Percentiles rank a stretch among this genome's conserved stretches.
phyloP scores from a whole-genome alignment of 2,329 filamentous ascomycete genomes.

The Pseudocercospora eumusae region DNA sequence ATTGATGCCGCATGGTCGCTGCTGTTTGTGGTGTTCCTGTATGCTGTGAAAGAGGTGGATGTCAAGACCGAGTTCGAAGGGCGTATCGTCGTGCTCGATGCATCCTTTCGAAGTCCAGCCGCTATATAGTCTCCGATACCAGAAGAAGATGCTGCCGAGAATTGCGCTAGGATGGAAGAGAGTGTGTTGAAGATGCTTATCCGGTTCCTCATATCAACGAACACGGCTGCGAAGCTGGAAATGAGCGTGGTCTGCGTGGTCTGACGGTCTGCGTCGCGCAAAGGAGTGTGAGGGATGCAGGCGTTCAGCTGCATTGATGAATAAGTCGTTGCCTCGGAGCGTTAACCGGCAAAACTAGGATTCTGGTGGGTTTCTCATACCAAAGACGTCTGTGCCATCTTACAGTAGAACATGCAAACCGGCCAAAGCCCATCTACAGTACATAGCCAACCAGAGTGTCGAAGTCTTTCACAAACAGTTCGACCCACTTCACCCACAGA shows the following conservation, averaged over 20 bases:
- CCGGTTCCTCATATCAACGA: neutral
- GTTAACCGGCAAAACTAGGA: too few relatives aligned
- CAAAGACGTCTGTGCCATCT: too few relatives aligned
- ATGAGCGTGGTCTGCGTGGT: neutral
- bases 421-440: too few relatives aligned
- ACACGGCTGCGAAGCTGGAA: neutral
- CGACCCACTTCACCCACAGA: too few relatives aligned
- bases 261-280: neutral
- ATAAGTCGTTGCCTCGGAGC: too few relatives aligned
- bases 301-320: neutral
- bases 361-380: too few relatives aligned
- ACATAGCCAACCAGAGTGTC: too few relatives aligned
- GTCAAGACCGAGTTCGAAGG: neutral
- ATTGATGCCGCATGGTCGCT: neutral
- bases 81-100: neutral
- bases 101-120: conserved; percentile 10
- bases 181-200: neutral
- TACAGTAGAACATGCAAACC: too few relatives aligned
- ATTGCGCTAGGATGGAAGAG: neutral
- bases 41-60: neutral
- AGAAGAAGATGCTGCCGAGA: neutral
- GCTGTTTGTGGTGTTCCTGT: neutral
- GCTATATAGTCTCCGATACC: conserved; percentile 8
- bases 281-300: conserved; percentile 4
- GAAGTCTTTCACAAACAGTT: too few relatives aligned